Conservation (phyloP, 768 basidiomycete genomes). For the Pleurotus djamor region DNA sequence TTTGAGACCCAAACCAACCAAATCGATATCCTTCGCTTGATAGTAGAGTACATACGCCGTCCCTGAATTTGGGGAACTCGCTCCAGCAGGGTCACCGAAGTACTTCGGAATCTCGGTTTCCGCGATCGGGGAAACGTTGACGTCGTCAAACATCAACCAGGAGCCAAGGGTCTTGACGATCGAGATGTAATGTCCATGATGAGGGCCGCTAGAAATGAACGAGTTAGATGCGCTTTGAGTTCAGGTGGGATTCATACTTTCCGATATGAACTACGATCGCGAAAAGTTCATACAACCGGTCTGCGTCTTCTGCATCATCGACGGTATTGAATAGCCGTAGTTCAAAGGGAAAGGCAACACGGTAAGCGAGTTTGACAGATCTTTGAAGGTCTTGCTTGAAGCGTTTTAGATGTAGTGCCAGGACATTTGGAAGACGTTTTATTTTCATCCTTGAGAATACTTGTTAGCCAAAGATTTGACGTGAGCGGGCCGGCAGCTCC, state of each 20-base stretch:
- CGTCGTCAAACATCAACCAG: slow-evolving; percentile 97
- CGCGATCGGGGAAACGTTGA: slow-evolving; percentile 83
- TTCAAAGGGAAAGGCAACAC: slow-evolving; percentile 95
- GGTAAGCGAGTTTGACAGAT: slow-evolving; percentile 94
- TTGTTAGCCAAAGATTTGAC: no score
- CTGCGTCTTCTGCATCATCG: slow-evolving; percentile 89
- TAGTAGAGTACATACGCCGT: slow-evolving; percentile 98
- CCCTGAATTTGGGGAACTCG: slow-evolving; percentile 47
- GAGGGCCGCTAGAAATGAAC: slow-evolving; percentile 70
- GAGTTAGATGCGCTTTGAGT: slow-evolving; percentile 10
- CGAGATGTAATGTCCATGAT: slow-evolving; percentile 97
- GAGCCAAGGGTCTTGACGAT: slow-evolving; percentile 82
- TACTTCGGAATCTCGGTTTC: slow-evolving; percentile 91
- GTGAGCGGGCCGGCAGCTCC: neutral
- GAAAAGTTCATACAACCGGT: slow-evolving; percentile 91
- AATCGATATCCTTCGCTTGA: slow-evolving; percentile 87
- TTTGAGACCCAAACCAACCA: slow-evolving; percentile 65
- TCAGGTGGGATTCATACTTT: slow-evolving; percentile 44
- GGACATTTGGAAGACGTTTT: slow-evolving; percentile 91
- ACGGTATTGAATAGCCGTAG: slow-evolving; percentile 96
- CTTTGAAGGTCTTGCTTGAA: slow-evolving; percentile 94
- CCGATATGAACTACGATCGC: slow-evolving; percentile 99
- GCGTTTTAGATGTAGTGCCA: slow-evolving; percentile 94
- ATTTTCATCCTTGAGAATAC: slow-evolving; percentile 86
- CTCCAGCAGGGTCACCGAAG: slow-evolving; percentile 79